phyloP scores from a whole-genome alignment of 108 stramenopile species.

The Chaetoceros tenuissimus region DNA sequence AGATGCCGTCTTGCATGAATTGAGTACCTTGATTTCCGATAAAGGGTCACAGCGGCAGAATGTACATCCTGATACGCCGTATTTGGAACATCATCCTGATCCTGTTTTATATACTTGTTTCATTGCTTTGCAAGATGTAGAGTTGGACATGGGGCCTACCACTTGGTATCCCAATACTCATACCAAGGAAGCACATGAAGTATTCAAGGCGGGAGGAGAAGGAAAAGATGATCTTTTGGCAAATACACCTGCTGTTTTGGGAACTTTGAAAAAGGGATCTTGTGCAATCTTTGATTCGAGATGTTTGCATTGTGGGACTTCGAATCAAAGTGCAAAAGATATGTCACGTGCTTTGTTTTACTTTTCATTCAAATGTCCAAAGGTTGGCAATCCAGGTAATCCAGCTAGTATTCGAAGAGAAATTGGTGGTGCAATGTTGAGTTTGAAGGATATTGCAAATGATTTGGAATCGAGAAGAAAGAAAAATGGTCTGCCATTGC shows the following conservation, averaged over 20 bases:
- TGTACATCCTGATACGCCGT: slow-evolving; percentile 78
- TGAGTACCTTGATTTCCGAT: slow-evolving; percentile 62
- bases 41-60: slow-evolving; percentile 71
- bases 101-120: slow-evolving; percentile 72
- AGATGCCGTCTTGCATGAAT: slow-evolving; percentile 56
- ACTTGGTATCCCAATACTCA: slow-evolving; percentile 65
- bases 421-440: slow-evolving; percentile 4
- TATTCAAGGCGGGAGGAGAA: slow-evolving; percentile 39
- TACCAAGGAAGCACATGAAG: slow-evolving; percentile 37
- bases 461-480: background rate
- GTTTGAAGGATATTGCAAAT: background rate
- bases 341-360: slow-evolving; percentile 63
- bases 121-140: slow-evolving; percentile 70
- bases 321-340: slow-evolving; percentile 39
- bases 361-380: slow-evolving; percentile 55
- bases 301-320: slow-evolving; percentile 60
- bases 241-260: slow-evolving; percentile 41
- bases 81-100: slow-evolving; percentile 21
- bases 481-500: background rate
- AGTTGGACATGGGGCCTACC: slow-evolving; percentile 74
- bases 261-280: slow-evolving; percentile 55
- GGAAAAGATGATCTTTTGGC: slow-evolving; percentile 54
- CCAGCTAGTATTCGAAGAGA: slow-evolving; percentile 60
- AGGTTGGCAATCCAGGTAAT: slow-evolving; percentile 58
- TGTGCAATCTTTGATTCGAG: slow-evolving; percentile 78